These are phyloP conservation scores for Corynascus novoguineensis DNA, from an alignment of 495 filamentous ascomycete genomes.

Conservation along the genomic window DNA sequence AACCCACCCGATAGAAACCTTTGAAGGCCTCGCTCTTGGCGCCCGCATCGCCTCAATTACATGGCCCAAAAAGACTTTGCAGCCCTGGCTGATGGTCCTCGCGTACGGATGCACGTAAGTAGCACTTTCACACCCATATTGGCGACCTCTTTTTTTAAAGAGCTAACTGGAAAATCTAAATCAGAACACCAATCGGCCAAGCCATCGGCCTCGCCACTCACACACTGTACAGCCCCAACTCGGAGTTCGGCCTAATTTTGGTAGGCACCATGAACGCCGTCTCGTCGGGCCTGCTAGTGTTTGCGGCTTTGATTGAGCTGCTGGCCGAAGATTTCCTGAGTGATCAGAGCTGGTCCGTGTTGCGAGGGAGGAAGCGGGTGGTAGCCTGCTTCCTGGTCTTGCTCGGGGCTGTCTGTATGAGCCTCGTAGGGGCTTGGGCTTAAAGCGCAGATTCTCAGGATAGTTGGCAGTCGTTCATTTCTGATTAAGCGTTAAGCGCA, in stretches of 20 bases:
- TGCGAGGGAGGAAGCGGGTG: slow-evolving; percentile 64
- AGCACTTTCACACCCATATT: not conserved
- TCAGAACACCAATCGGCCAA: slow-evolving; percentile 84
- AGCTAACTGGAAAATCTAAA: too few relatives aligned
- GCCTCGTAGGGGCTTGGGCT: slow-evolving; percentile 85
- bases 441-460: slow-evolving; percentile 26
- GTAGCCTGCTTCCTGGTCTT: slow-evolving; percentile 73
- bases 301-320: slow-evolving; percentile 84
- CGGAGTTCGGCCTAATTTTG: slow-evolving; percentile 74
- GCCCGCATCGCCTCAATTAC: slow-evolving; percentile 60
- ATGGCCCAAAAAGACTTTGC: slow-evolving; percentile 46
- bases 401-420: slow-evolving; percentile 73
- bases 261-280: slow-evolving; percentile 91
- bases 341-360: slow-evolving; percentile 70
- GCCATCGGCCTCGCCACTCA: slow-evolving; percentile 82
- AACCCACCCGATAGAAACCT: slow-evolving; percentile 40
- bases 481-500: too few relatives aligned
- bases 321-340: slow-evolving; percentile 89
- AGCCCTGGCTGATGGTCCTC: slow-evolving; percentile 87
- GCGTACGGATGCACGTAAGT: slow-evolving; percentile 65
- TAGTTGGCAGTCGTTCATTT: too few relatives aligned
- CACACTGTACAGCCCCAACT: slow-evolving; percentile 73
- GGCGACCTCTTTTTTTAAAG: too few relatives aligned
- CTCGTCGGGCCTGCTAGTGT: slow-evolving; percentile 74
- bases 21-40: slow-evolving; percentile 71